These are phyloP conservation scores for Tulasnella sp. DNA, from an alignment of 768 basidiomycete species.

Conservation along the genomic window DNA sequence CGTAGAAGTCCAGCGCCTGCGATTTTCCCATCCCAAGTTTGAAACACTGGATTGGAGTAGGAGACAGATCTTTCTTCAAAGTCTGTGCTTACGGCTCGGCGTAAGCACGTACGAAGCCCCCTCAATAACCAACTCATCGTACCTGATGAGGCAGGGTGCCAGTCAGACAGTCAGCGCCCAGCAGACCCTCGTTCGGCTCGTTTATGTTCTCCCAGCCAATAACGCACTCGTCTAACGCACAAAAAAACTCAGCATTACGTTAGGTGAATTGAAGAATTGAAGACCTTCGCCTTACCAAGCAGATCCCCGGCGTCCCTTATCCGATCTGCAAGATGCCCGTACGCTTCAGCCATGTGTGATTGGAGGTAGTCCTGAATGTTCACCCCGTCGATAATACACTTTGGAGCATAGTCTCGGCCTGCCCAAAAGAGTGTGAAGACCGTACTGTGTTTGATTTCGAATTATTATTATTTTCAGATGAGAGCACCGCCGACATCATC, in stretches of 20 bases:
- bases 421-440: slow-evolving; percentile 36
- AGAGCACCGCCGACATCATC: too few relatives aligned
- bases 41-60: slow-evolving; percentile 75
- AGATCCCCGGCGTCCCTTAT: slow-evolving; percentile 17
- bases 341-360: slow-evolving; percentile 22
- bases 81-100: too few relatives aligned
- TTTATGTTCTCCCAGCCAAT: slow-evolving; percentile 97
- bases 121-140: too few relatives aligned
- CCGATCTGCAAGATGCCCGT: slow-evolving; percentile 20
- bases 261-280: too few relatives aligned
- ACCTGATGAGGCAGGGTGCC: slow-evolving; percentile 53
- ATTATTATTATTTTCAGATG: too few relatives aligned
- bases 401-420: slow-evolving; percentile 33
- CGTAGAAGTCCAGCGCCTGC: slow-evolving; percentile 72
- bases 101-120: too few relatives aligned
- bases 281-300: not conserved
- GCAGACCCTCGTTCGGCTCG: slow-evolving; percentile 82
- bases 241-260: too few relatives aligned
- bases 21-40: slow-evolving; percentile 79
- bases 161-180: slow-evolving; percentile 57
- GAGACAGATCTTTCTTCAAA: slow-evolving; percentile 76
- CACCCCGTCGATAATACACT: slow-evolving; percentile 33
- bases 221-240: slow-evolving; percentile 69
- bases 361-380: slow-evolving; percentile 31
- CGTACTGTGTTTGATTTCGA: too few relatives aligned